Base-by-base conservation (phyloP, 75 land plant species). In the Picea glauca region DNA sequence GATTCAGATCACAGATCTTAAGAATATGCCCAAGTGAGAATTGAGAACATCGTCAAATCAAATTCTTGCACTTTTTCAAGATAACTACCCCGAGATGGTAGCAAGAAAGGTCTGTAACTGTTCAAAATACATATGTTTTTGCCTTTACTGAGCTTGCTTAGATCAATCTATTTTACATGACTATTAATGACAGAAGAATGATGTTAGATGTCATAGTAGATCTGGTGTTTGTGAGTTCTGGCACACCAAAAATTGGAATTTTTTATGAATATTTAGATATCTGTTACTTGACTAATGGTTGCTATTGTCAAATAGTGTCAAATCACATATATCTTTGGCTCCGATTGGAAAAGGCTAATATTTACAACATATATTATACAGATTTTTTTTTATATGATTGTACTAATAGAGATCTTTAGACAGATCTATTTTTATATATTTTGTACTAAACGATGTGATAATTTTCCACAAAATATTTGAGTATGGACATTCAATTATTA, bases 71-170 rank as follows among this genome's bases (percentile, higher is more conserved):
- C 84, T 96, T 11, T 88, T 96, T 56, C 96, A 91, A 74, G 98
- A 96, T 77, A 96, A 96, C 76, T 96, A 96, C 78, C 98, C 98
- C 15, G 98, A 96, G 82, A 79, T 96, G 88, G 96, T 93, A 7
- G 96, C 92, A 20, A 85, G 90, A 15, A 91, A 93, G 88, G 94
- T 96, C 40, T 70, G 58, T 13, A 58, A 46, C 56, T 76, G 57
- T 23, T 40, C 35, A 58, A 76, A 40, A 20, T 13, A 43, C 21
- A 6, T 46, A 15, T 14, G 21, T 75, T 50, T 60, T 59, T 23
- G 31, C 78, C 23, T 50, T 43, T 57, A 13, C 26, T n/a, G 15
- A 26, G 38, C 33, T 75, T 75, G 15, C 76, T 31, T 58, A 31
- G 60, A 56, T 31, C 76, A 46, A 30, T 62, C 8, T 20, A 20